Base-by-base conservation (phyloP, 2,329 filamentous ascomycete species). In the Arthrinium phaeospermum region DNA sequence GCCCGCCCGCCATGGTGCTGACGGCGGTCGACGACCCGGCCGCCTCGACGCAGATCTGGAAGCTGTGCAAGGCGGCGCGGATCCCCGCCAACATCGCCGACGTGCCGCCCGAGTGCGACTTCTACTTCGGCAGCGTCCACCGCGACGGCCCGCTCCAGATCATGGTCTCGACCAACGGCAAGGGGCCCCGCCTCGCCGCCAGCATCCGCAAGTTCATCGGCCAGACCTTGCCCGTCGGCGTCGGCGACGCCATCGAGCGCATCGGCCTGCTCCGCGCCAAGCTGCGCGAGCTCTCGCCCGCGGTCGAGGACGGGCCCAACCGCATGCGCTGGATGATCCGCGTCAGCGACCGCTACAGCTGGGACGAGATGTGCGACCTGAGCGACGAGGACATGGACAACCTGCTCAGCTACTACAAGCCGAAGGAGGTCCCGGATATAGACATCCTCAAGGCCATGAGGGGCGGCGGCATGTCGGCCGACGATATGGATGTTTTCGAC, bases 151-250 rank as follows among this genome's bases (percentile, higher is more conserved):
- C 96, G 7, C 84, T 99, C 73, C 96, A 99, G 85, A 92, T 99
- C 79, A 99, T 99, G 96, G 96, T 99, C 77, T 97, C 94, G 85
- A 99, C 96, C 47, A 99, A 98, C 81, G 96, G 96, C 70, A 98
- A 98, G 81, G 96, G 96, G 0, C 96, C 96, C 0, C 92, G 96
- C 80, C 85, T 99, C 75, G 96, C 96, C 13, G 96, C 94, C 76
- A 91, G 95, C 68, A 93, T 99, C 69, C 87, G 96, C 71, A 89
- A 92, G 80, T 91, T 93, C 80, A 98, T 99, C 75, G 95, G 94
- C 24, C 88, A 86, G 27, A 87, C 86, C 68, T 84, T 99, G 72
- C 96, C 96, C 1, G 84, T 85, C 24, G 94, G 96, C 75, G 92
- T 94, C 44, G 96, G 96, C 12, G 91, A 92, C 68, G 96, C 96